Conservation (phyloP, 805 yeast species). For the Saturnispora diversa region DNA sequence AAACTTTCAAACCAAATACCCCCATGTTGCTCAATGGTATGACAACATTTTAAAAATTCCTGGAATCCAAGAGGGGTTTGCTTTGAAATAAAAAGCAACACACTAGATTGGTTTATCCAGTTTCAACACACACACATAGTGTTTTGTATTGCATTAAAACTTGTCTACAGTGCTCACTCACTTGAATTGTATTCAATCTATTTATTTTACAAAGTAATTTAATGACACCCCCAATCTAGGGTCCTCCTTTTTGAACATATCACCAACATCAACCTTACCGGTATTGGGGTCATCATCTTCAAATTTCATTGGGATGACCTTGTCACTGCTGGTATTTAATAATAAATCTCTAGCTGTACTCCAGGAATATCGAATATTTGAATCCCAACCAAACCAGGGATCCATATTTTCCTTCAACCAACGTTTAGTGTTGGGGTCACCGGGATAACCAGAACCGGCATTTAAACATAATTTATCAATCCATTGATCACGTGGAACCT, state of each 20-base stretch:
- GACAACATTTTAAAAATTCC: not conserved
- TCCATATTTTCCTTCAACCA: constrained; percentile 67
- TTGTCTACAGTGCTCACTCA: not conserved
- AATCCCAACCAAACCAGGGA: constrained; percentile 78
- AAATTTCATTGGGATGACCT: constrained; percentile 49
- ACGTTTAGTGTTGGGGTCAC: constrained; percentile 76
- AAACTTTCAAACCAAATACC: not conserved
- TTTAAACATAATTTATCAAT: constrained; percentile 14
- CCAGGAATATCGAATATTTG: constrained; percentile 81
- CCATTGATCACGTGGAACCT: constrained; percentile 76
- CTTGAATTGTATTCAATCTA: too few relatives aligned
- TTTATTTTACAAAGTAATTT: too few relatives aligned
- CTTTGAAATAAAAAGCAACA: not conserved
- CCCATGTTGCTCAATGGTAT: not conserved
- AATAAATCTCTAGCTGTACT: constrained; percentile 78
- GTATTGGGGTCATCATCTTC: constrained; percentile 35
- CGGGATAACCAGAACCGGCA: constrained; percentile 92
- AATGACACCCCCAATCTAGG: not conserved
- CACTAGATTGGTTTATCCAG: too few relatives aligned
- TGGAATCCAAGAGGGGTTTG: not conserved
- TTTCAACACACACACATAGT: too few relatives aligned
- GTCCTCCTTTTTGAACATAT: constrained; percentile 1
- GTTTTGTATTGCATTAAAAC: not conserved
- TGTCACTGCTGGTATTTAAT: constrained; percentile 41
- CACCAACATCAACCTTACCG: constrained; percentile 11